These are phyloP conservation scores for Fusarium bactridioides DNA, from an alignment of 2,329 filamentous ascomycete species.

Conservation along the genomic window DNA sequence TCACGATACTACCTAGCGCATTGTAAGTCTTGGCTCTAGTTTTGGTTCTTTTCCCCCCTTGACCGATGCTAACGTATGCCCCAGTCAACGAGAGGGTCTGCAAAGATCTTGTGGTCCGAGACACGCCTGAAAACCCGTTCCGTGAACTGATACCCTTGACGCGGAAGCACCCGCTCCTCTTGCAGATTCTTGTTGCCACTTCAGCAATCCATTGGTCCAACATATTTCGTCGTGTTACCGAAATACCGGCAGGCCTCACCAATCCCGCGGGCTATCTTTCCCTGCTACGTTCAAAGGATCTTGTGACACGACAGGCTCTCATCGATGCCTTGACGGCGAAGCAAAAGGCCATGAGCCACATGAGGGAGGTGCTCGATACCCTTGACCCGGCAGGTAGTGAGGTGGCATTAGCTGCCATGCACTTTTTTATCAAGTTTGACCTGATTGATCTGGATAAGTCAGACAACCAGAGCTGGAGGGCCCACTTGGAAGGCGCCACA, in stretches of 20 bases:
- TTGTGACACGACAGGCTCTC: conserved; percentile 50
- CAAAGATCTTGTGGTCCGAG: conserved; percentile 61
- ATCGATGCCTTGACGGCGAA: conserved; percentile 58
- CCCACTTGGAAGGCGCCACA: conserved; percentile 56
- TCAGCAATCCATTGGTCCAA: conserved; percentile 60
- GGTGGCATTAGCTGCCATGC: conserved; percentile 56
- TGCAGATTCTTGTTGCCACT: conserved; percentile 58
- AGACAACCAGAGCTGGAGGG: conserved; percentile 53
- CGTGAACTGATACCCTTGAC: conserved; percentile 58
- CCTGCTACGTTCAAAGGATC: conserved; percentile 49
- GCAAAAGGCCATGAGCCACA: conserved; percentile 55
- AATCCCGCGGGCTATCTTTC: conserved; percentile 50
- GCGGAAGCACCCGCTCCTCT: conserved; percentile 54
- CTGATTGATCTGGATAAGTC: conserved; percentile 58
- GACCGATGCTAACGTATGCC: conserved; percentile 38
- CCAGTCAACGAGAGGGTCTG: conserved; percentile 59
- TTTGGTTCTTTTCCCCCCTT: neutral
- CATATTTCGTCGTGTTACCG: conserved; percentile 47
- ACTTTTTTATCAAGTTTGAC: conserved; percentile 61
- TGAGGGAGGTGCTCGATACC: conserved; percentile 51
- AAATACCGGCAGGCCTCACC: conserved; percentile 43
- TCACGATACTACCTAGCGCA: conserved; percentile 59
- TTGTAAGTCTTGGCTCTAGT: conserved; percentile 47
- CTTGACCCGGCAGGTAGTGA: conserved; percentile 53
- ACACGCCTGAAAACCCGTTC: conserved; percentile 56